phyloP scores from a whole-genome alignment of 2,329 filamentous ascomycete species.

The Stagonosporopsis rhizophila region DNA sequence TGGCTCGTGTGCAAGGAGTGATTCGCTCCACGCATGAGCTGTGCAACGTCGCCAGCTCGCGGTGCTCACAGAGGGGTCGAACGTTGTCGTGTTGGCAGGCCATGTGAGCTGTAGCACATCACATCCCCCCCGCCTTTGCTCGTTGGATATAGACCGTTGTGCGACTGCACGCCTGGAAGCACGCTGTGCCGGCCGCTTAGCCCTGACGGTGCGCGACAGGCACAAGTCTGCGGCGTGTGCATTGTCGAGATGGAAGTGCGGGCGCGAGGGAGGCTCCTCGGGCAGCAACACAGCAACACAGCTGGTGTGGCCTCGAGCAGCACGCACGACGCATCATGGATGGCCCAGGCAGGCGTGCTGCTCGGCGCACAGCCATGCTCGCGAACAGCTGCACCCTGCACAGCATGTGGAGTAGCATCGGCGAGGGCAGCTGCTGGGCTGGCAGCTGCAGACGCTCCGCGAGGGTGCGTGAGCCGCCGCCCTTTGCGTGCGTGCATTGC shows the following conservation, averaged over 20 bases:
- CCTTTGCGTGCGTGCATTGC: slow-evolving; percentile 13
- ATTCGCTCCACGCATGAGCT: slow-evolving; percentile 31
- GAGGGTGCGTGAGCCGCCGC: slow-evolving; percentile 4
- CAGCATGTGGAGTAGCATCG: slow-evolving; percentile 7
- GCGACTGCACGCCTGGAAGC: slow-evolving; percentile 24
- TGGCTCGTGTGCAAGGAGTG: slow-evolving; percentile 21
- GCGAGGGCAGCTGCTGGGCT: neutral
- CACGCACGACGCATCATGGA: too few species aligned
- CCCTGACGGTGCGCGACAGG: slow-evolving; percentile 14
- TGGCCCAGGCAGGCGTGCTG: neutral
- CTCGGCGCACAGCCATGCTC: slow-evolving; percentile 1
- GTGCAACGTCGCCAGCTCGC: slow-evolving; percentile 26
- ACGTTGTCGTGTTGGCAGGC: slow-evolving; percentile 37
- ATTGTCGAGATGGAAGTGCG: slow-evolving; percentile 17
- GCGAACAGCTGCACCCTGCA: neutral
- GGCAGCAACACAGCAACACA: slow-evolving; percentile 14
- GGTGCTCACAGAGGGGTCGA: slow-evolving; percentile 13
- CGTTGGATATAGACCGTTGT: slow-evolving; percentile 20
- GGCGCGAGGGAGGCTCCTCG: slow-evolving; percentile 14
- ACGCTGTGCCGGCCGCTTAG: slow-evolving; percentile 25
- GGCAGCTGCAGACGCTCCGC: neutral
- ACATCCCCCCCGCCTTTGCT: slow-evolving; percentile 21
- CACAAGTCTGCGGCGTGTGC: slow-evolving; percentile 15
- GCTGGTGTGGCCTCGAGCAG: too few species aligned
- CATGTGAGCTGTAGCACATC: slow-evolving; percentile 25